Evolutionary conservation across 2,329 filamentous ascomycete species (phyloP), one percentile per base, ranked within the genome.

Genomic region (Ophiostoma piceae): DNA sequence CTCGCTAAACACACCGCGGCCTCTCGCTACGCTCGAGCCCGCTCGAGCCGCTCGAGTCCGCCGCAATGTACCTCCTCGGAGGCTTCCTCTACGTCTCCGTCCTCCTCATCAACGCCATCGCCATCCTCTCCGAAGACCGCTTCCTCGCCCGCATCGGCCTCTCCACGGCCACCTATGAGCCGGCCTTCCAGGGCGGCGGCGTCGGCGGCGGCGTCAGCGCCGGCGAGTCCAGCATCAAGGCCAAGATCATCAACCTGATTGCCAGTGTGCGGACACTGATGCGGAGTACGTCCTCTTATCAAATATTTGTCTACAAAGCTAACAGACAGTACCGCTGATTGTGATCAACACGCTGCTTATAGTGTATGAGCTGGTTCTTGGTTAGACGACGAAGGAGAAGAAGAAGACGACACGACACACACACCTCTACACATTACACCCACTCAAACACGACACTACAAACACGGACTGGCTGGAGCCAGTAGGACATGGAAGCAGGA

Each of bases 61-160:
- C 62, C n/a, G 43, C 19, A 1, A 66, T 66, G 65, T 66, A 41
- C 22, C 39, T 66, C 65, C 65, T 66, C 22, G 65, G 65, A 12
- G 39, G 37, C n/a, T 35, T 60, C n/a, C 60, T 5, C 60, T 29
- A 76, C 93, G 91, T 94, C 74, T 86, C 88, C 75, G 84, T 96
- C 78, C 92, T 98, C 77, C 87, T 98, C 78, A 89, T 95, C 81
- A 99, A 99, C 81, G 92, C 92, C 74, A 90, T 98, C 78, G 92
- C 94, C 73, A 88, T 97, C 77, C 90, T 98, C 74, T 96, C 92
- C 75, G 94, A 97, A 87, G 93, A 97, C 81, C 90, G 93, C 73
- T 97, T 97, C 80, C 91, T 97, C 74, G 91, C 90, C 69, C 88
- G 92, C 80, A 93, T 97, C 77, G 94, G 94, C 77, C 94, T 94